Base-by-base conservation (phyloP, 2,329 filamentous ascomycete genomes). In the Incumbomyces delicatus region DNA sequence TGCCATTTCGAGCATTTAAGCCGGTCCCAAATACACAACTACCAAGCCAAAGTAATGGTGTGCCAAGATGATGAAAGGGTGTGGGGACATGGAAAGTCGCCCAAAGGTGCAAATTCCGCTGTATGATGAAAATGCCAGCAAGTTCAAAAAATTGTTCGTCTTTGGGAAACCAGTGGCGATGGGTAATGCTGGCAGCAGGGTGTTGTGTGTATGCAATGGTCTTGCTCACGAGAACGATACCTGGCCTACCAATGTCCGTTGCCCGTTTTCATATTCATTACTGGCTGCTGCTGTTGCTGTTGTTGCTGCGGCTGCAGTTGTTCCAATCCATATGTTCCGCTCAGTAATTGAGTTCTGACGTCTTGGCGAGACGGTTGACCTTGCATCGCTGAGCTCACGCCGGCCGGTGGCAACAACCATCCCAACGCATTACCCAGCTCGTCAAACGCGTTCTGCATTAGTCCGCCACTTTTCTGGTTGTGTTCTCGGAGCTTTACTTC, bases 401-500 rank as follows among this genome's bases (percentile, higher is more conserved):
- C 60, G 60, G 16, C 59, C 56, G 6, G 17, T 31, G 72, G 68
- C 46, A 76, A 80, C 72, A 88, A 85, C 86, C 88, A 95, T 35
- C 83, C 85, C 22, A 94, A 72, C 52, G 81, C 83, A 32, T 74
- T 73, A 13, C 79, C 75, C 66, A 96, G 77, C 59, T 88, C 84
- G 45, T 82, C 78, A 51, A 95, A 80, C 31, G 89, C 92, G 36
- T 80, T 77, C 51, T 82, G 80, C 65, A 98, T 76, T 59, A 85
- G 85, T 20, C 87, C 88, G 35, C 83, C 83, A 4, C 87, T 90
- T 54, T 83, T 80, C 55, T 92, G 81, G 61, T 96, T 90, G 68
- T 98, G 92, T 60, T 87, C 87, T 20, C 80, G 73, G 37, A 98
- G 70, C 57, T 81, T 86, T 64, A 92, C 82, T 59, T 96, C 90